Evolutionary conservation across 495 filamentous ascomycete genomes (phyloP).

Genomic region (Lophium mytilinum): DNA sequence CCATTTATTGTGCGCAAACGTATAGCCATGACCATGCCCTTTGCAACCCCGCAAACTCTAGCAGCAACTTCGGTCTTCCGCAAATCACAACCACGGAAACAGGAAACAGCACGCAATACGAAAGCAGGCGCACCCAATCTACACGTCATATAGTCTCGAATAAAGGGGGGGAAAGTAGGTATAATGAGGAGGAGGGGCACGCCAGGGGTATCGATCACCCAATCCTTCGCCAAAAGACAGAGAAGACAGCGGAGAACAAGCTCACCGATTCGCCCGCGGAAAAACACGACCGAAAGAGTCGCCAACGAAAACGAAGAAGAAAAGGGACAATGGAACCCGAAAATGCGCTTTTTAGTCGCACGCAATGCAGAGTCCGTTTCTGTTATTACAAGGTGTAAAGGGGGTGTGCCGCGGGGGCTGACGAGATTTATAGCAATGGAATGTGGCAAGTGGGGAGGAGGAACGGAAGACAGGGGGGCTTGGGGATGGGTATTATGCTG

Average conservation of each 20-base stretch:
- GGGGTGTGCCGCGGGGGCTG: background rate
- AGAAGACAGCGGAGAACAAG: too few species aligned
- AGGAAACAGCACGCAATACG: background rate
- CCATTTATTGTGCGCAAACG: background rate
- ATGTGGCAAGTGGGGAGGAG: background rate
- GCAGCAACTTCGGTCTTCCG: background rate
- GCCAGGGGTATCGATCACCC: background rate
- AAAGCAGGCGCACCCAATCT: too few species aligned
- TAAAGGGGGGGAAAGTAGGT: too few species aligned
- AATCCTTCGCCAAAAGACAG: background rate
- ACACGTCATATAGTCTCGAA: too few species aligned
- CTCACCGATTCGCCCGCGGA: too few species aligned
- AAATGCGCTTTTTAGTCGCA: background rate
- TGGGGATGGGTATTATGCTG: slow-evolving; percentile 17
- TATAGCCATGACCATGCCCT: background rate
- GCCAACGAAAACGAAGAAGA: background rate
- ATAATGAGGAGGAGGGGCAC: too few species aligned
- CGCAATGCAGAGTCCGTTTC: background rate
- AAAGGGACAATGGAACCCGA: background rate
- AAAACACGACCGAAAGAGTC: too few species aligned
- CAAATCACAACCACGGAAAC: background rate
- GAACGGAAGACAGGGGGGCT: slow-evolving; percentile 7
- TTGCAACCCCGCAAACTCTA: background rate
- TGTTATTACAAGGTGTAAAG: background rate
- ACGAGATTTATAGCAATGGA: background rate